Evolutionary conservation across 169 alveolate species (phyloP), one percentile per base, ranked within the genome.

Genomic region (Plasmodium vinckei): DNA sequence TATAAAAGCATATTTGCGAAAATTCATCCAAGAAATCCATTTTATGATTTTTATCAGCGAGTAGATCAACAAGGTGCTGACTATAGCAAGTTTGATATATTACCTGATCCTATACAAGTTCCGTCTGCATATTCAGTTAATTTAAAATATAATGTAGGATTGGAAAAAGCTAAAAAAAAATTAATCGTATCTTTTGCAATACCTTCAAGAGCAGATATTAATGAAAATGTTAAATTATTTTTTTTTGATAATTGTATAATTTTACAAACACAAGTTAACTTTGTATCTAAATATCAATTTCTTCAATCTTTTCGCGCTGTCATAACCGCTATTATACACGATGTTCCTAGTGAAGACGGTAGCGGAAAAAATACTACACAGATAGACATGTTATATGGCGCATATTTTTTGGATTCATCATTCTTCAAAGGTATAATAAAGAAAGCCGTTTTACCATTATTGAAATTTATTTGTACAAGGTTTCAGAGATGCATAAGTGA

Each of bases 201-300:
- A 21, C 88, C 88, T n/a, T 5, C 46, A 44, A 65, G 88, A 63
- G 61, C 88, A 4, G 54, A 75, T 54, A 73, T 63, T 12, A 61
- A 75, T 12, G 88, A 75, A 47, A 47, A 13, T 25, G 2, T 75
- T 9, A 61, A 10, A 15, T 75, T 75, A 61, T 75, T 47, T 19
- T 75, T 75, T 63, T 65, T 75, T 12, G 13, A 75, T 9, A 63
- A 63, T 75, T 17, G 17, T 19, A 75, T 75, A 23, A 2, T 42
- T 39, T 47, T 75, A 15, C 88, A 75, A 39, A 75, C 61, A 49
- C 13, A 12, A 13, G 17, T 61, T 25, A 33, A 13, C 2, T 53
- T 75, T n/a, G 19, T 63, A 44, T 23, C 49, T 44, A 75, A 10
- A 9, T 19, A 60, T 1, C 75, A 75, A 21, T 42, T 75, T 23